Evolutionary conservation across 176 grass and related monocot genomes (phyloP).

Genomic region (Phragmites australis): DNA sequence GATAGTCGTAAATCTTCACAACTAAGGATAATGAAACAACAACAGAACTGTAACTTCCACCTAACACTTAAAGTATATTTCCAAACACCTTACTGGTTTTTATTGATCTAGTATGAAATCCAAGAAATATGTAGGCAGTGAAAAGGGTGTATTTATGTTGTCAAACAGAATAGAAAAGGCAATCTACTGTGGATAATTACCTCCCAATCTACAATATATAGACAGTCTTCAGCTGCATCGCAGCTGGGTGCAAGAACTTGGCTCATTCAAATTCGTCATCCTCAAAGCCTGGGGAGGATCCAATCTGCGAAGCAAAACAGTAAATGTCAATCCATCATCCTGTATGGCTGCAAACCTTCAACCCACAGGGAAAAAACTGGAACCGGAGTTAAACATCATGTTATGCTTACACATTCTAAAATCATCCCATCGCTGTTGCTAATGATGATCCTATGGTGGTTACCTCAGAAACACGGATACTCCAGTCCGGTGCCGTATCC

Average conservation of each 20-base stretch:
- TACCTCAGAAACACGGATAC: too few species aligned
- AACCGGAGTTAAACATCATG: slow-evolving; percentile 35
- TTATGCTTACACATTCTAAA: slow-evolving; percentile 74
- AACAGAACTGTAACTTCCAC: slow-evolving; percentile 2
- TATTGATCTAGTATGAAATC: slow-evolving; percentile 17
- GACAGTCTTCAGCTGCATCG: slow-evolving; percentile 61
- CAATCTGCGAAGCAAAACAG: slow-evolving; percentile 60
- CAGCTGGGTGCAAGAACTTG: slow-evolving; percentile 76
- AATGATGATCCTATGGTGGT: slow-evolving; percentile 86
- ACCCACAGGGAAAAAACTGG: slow-evolving; percentile 5
- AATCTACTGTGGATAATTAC: not conserved
- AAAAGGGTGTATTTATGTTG: slow-evolving; percentile 15
- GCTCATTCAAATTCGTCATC: slow-evolving; percentile 95
- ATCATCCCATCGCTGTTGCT: slow-evolving; percentile 64
- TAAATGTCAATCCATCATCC: slow-evolving; percentile 2
- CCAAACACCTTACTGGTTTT: not conserved
- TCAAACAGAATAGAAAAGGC: slow-evolving; percentile 6
- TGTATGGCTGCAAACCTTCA: not conserved
- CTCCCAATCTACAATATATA: too few species aligned
- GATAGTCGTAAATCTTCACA: not conserved
- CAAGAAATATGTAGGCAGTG: not conserved
- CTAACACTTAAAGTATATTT: not conserved
- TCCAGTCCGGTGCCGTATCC: too few species aligned
- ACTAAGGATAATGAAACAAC: not conserved
- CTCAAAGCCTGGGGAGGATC: slow-evolving; percentile 82